Conservation (phyloP, 805 yeast genomes). For the Grigorovia humatica region DNA sequence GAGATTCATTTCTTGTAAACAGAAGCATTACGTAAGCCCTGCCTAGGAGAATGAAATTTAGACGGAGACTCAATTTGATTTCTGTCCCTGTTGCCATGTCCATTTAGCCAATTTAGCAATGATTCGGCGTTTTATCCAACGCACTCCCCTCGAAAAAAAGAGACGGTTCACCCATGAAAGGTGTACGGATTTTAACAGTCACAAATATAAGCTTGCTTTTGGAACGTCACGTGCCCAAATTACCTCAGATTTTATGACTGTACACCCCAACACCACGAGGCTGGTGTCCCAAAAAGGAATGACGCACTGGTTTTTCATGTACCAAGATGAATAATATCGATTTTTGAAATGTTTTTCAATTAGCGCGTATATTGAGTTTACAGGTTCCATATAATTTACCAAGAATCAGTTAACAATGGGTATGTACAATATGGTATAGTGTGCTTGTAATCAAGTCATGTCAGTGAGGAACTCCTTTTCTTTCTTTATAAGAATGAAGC, state of each 20-base stretch:
- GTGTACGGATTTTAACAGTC: background rate
- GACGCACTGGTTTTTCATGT: background rate
- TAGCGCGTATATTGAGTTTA: background rate
- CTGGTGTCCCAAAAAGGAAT: background rate
- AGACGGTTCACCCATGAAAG: background rate
- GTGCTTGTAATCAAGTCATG: background rate
- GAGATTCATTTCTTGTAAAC: background rate
- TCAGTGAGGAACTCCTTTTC: background rate
- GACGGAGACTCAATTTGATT: background rate
- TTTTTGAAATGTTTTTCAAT: background rate
- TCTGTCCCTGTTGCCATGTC: no score
- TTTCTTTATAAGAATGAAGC: background rate
- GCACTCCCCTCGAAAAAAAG: background rate
- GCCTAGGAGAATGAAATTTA: background rate
- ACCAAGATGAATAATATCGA: background rate
- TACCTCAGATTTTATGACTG: background rate
- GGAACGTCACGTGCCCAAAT: background rate
- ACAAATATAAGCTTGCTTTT: no score
- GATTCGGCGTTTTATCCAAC: no score
- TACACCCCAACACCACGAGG: background rate
- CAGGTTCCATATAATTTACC: slow-evolving; percentile 2
- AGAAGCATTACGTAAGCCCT: background rate
- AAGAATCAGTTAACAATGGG: slow-evolving; percentile 35
- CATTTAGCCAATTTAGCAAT: background rate
- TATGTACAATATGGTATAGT: slow-evolving; percentile 20